Percentiles rank a stretch among this genome's conserved stretches.
Conservation (phyloP, 2,329 filamentous ascomycete genomes). For the Talaromyces funiculosus region DNA sequence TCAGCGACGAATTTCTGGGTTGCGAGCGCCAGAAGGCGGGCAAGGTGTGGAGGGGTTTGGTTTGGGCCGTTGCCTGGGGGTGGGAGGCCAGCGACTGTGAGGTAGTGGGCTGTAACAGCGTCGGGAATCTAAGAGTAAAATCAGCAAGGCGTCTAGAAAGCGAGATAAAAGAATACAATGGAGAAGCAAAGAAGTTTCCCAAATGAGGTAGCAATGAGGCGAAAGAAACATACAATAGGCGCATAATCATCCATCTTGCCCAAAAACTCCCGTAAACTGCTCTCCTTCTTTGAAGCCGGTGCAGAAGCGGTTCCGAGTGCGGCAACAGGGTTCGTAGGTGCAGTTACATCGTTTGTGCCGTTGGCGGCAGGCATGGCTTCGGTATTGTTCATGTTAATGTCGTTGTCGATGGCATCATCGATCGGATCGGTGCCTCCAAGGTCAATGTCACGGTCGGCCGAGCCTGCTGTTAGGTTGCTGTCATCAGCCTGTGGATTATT, state of each 20-base stretch:
- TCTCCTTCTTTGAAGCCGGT: slow-evolving; percentile 76
- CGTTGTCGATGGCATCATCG: slow-evolving; percentile 33
- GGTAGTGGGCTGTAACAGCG: slow-evolving; percentile 95
- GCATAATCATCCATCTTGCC: slow-evolving; percentile 98
- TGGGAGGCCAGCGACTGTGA: slow-evolving; percentile 89
- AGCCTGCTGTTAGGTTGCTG: slow-evolving; percentile 11
- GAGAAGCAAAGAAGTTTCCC: not conserved
- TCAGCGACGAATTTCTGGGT: slow-evolving; percentile 99
- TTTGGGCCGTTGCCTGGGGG: slow-evolving; percentile 80
- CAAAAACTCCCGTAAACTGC: slow-evolving; percentile 84
- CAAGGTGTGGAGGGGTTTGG: slow-evolving; percentile 69
- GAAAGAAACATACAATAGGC: slow-evolving; percentile 68
- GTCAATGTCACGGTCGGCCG: slow-evolving; percentile 22
- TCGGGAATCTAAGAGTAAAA: slow-evolving; percentile 71
- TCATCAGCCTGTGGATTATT: slow-evolving; percentile 6
- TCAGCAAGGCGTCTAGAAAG: not conserved
- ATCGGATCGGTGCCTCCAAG: slow-evolving; percentile 22
- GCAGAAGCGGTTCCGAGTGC: slow-evolving; percentile 22
- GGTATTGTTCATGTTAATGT: slow-evolving; percentile 32
- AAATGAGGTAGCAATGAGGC: not conserved
- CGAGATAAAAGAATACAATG: not conserved
- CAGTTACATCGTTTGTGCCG: slow-evolving; percentile 11
- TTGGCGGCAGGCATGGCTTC: slow-evolving; percentile 17
- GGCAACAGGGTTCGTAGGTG: slow-evolving; percentile 19
- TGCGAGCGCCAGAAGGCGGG: slow-evolving; percentile 89